Evolutionary conservation across 179 eudicot species (phyloP), one percentile per base, ranked within the genome.

Genomic region (Carnegiea gigantea): DNA sequence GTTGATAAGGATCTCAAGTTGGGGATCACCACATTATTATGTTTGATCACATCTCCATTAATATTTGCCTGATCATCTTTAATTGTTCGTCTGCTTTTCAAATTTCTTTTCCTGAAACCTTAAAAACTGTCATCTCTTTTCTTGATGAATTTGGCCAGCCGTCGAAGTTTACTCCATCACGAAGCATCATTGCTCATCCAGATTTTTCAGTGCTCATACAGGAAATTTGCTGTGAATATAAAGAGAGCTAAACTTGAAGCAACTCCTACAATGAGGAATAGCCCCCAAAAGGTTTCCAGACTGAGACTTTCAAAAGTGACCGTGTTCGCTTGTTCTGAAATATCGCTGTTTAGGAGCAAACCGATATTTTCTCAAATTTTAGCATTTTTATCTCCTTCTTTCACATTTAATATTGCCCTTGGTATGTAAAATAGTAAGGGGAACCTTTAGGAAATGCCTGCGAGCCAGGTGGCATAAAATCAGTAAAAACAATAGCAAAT

Each of bases 391-490:
- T 71, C 79, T 21, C 85, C 86, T 81, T 89, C 90, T 40, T 85
- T 84, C 30, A 87, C 82, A 0, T 78, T 77, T 49, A 92, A 74
- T 54, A 91, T 76, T 15, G 85, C 89, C 40, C 81, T 78, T 8
- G 94, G 90, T 38, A 93, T 82, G 20, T 85, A 89, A 9, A 82
- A 33, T 2, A 83, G 84, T n/a, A 92, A 83, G 6, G 89, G 15
- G 98, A 92, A 14, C 92, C 91, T 48, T 70, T 82, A 49, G 93
- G 88, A 68, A 92, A 91, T n/a, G 82, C 90, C 91, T 89, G 84
- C 48, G 77, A 60, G 24, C 53, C 68, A 62, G 3, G 57, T 4
- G 24, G 15, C 81, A 26, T 77, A 73, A 14, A 59, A 23, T 62
- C 12, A 70, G 5, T 60, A 14, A 11, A 20, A 8, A 48, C 2